These are phyloP conservation scores for Nepenthes mirabilis DNA, from an alignment of 148 eudicot species.

Conservation along the genomic window DNA sequence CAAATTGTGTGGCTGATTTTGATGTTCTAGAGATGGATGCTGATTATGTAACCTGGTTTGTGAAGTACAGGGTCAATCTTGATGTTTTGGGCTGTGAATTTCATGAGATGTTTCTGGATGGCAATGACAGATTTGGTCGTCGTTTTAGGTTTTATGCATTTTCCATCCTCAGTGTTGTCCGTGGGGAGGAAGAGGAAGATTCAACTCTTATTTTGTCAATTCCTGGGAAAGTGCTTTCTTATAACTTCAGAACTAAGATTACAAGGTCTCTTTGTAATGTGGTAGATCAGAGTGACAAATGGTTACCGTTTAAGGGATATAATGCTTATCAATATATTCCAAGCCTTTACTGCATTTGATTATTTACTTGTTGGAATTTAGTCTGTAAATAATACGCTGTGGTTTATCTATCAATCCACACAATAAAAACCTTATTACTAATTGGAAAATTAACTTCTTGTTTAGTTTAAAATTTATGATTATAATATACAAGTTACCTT, in stretches of 20 bases:
- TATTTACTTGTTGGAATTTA: too few species aligned
- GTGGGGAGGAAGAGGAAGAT: slow-evolving; percentile 9
- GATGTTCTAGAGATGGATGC: slow-evolving; percentile 27
- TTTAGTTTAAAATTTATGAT: too few species aligned
- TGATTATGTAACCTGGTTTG: slow-evolving; percentile 19
- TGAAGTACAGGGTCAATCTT: slow-evolving; percentile 30
- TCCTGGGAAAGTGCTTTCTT: slow-evolving; percentile 32
- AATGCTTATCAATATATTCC: slow-evolving; percentile 33
- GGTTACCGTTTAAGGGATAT: slow-evolving; percentile 30
- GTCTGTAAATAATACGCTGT: too few species aligned
- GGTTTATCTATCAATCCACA: too few species aligned
- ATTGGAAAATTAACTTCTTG: too few species aligned
- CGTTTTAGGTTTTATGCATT: slow-evolving; percentile 23
- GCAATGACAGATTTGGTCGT: slow-evolving; percentile 20
- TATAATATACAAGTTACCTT: too few species aligned
- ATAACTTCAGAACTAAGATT: slow-evolving; percentile 13
- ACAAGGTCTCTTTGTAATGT: slow-evolving; percentile 20
- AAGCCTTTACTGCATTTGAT: slow-evolving; percentile 17
- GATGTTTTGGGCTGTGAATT: slow-evolving; percentile 28
- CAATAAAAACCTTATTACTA: too few species aligned
- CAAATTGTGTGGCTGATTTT: slow-evolving; percentile 19
- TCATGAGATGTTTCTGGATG: slow-evolving; percentile 28
- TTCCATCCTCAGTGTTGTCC: slow-evolving; percentile 24
- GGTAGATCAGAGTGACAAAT: slow-evolving; percentile 26
- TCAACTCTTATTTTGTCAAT: slow-evolving; percentile 18